Evolutionary conservation across 2,329 filamentous ascomycete genomes (phyloP).

Genomic region (Fusarium circinatum): DNA sequence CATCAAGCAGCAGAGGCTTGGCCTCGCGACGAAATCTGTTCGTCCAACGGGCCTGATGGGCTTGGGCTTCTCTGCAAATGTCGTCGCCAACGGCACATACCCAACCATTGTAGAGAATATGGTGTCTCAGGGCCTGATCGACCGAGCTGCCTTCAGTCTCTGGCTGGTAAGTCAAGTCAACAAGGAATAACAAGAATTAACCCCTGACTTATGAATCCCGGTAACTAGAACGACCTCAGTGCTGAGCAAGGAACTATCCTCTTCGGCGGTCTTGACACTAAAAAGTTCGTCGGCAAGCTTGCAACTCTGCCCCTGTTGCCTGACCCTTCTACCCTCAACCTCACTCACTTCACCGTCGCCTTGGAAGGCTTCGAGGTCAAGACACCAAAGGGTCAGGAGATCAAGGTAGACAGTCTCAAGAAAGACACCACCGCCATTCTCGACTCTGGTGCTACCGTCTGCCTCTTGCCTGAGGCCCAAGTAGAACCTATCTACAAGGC

Average conservation of each 20-base stretch:
- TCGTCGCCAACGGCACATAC: constrained; percentile 56
- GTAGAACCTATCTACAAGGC: constrained; percentile 61
- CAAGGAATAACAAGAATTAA: background rate
- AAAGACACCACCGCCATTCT: constrained; percentile 73
- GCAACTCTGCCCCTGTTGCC: constrained; percentile 58
- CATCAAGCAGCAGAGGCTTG: constrained; percentile 65
- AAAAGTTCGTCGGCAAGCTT: constrained; percentile 72
- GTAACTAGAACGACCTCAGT: constrained; percentile 65
- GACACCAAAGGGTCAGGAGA: constrained; percentile 42
- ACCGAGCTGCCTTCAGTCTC: constrained; percentile 73
- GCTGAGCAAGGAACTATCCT: constrained; percentile 75
- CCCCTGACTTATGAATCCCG: constrained; percentile 7
- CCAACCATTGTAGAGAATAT: constrained; percentile 73
- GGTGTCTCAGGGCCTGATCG: constrained; percentile 69
- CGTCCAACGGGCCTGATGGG: constrained; percentile 68
- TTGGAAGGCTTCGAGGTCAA: constrained; percentile 53
- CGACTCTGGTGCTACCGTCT: constrained; percentile 78
- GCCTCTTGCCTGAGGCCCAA: constrained; percentile 72
- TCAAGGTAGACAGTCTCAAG: constrained; percentile 52
- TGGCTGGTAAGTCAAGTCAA: constrained; percentile 60
- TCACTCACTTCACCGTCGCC: constrained; percentile 52
- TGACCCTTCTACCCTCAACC: constrained; percentile 50
- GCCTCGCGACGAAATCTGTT: constrained; percentile 60
- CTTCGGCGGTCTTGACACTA: constrained; percentile 82
- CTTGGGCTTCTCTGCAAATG: constrained; percentile 65